phyloP scores from a whole-genome alignment of 1,284 basidiomycete genomes.

The Trichosporon sp. region DNA sequence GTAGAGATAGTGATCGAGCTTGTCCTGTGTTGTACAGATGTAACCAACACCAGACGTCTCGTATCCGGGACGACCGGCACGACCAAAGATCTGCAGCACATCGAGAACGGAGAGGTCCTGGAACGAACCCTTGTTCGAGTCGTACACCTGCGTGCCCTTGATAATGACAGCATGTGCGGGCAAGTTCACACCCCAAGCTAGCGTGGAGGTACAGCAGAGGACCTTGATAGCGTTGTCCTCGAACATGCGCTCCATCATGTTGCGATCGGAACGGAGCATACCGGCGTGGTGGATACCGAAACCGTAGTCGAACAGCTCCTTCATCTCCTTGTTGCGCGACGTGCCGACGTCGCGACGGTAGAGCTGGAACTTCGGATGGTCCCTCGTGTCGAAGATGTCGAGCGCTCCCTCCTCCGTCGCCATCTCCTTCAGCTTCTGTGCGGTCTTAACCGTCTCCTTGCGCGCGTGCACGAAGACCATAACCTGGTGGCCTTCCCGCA shows the following conservation, averaged over 20 bases:
- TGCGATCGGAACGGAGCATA: conserved; percentile 92
- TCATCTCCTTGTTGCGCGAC: conserved; percentile 93
- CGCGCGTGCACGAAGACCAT: conserved; percentile 99
- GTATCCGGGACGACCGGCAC: conserved; percentile 94
- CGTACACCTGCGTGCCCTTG: conserved; percentile 97
- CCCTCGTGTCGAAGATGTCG: conserved; percentile 77
- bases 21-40: conserved; percentile 93
- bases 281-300: conserved; percentile 99
- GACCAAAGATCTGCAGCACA: conserved; percentile 95
- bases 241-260: conserved; percentile 95
- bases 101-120: conserved; percentile 93
- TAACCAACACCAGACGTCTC: conserved; percentile 96
- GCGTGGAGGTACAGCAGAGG: conserved; percentile 94
- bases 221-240: conserved; percentile 89
- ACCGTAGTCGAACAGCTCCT: conserved; percentile 85
- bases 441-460: conserved; percentile 96
- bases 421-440: conserved; percentile 79
- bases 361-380: conserved; percentile 72
- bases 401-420: conserved; percentile 71
- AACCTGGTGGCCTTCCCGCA: conserved; percentile 89
- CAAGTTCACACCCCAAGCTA: conserved; percentile 99
- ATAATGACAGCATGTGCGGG: conserved; percentile 98
- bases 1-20: conserved; percentile 88
- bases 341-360: conserved; percentile 78
- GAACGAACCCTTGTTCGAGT: conserved; percentile 83